A percentile compares a stretch with the other conserved stretches of the same genome.
Conservation (phyloP, 2,329 filamentous ascomycete species). For the Chalaropsis ovoidea region DNA sequence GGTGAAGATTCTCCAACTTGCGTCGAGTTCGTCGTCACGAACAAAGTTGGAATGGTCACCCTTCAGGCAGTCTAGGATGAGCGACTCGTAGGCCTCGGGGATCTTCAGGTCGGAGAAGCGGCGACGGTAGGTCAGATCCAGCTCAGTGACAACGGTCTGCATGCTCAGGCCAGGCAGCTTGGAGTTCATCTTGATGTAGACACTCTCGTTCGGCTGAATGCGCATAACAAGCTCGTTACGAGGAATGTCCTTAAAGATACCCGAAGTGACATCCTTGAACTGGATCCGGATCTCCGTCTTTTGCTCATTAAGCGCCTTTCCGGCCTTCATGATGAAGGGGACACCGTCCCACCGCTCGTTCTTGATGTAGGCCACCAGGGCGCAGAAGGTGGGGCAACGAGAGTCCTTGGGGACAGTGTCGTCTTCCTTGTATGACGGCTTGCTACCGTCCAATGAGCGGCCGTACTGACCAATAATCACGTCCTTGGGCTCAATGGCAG, state of each 20-base stretch:
- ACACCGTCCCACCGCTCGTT: conserved; percentile 99
- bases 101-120: conserved; percentile 99
- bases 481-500: conserved; percentile 95
- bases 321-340: conserved; percentile 98
- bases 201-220: conserved; percentile 97
- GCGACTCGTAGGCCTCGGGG: conserved; percentile 94
- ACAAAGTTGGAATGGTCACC: conserved; percentile 99
- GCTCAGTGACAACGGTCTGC: conserved; percentile 97
- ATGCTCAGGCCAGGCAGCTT: conserved; percentile 97
- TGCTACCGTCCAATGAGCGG: conserved; percentile 87
- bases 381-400: conserved; percentile 94
- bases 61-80: conserved; percentile 95
- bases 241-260: conserved; percentile 99
- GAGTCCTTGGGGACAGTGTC: conserved; percentile 96
- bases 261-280: conserved; percentile 98
- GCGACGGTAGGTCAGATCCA: conserved; percentile 94
- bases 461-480: conserved; percentile 99
- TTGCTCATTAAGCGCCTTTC: conserved; percentile 97
- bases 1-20: conserved; percentile 97
- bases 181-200: conserved; percentile 99
- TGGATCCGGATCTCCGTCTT: conserved; percentile 99
- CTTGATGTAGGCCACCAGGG: conserved; percentile 96
- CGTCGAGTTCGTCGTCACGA: conserved; percentile 90
- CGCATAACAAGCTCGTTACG: conserved; percentile 98
- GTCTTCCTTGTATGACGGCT: conserved; percentile 97